A percentile compares a stretch with the other conserved stretches of the same genome.
These are phyloP conservation scores for Silene coronaria DNA, from an alignment of 179 eudicot species.

Conservation along the genomic window DNA sequence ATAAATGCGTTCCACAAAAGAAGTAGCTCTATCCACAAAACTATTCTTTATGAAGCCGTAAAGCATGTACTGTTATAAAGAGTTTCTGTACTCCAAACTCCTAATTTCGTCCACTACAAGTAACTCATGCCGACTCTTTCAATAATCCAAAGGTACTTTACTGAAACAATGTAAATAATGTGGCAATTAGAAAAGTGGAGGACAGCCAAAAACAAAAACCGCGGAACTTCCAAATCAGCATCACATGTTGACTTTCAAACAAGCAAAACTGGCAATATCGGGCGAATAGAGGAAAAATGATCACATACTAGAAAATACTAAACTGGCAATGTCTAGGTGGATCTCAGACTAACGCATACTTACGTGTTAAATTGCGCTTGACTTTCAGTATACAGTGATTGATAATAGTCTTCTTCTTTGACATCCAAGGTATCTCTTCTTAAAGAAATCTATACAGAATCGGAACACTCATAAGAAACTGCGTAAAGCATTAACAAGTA, in stretches of 20 bases:
- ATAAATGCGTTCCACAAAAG: not conserved
- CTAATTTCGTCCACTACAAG: not conserved
- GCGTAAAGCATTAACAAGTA: constrained; percentile 9
- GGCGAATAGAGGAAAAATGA: not conserved
- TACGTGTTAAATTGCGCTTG: constrained; percentile 73
- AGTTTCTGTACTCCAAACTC: not conserved
- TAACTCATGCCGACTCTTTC: not conserved
- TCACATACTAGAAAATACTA: too few species aligned
- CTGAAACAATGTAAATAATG: not conserved
- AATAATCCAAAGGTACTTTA: not conserved
- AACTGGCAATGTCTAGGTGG: not conserved
- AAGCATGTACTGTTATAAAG: not conserved
- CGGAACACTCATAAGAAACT: constrained; percentile 9
- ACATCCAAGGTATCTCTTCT: constrained; percentile 61
- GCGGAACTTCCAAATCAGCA: not conserved
- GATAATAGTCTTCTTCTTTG: constrained; percentile 63
- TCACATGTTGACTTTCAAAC: not conserved
- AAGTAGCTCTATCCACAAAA: not conserved
- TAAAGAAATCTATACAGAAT: constrained; percentile 39
- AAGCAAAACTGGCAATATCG: not conserved
- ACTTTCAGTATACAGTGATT: constrained; percentile 51
- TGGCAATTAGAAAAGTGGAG: not conserved
- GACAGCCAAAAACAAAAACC: not conserved
- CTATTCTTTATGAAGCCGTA: not conserved
- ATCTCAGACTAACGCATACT: constrained; percentile 16